Base-by-base conservation (phyloP, 2,329 filamentous ascomycete species). In the Sporothrix variecibatus region DNA sequence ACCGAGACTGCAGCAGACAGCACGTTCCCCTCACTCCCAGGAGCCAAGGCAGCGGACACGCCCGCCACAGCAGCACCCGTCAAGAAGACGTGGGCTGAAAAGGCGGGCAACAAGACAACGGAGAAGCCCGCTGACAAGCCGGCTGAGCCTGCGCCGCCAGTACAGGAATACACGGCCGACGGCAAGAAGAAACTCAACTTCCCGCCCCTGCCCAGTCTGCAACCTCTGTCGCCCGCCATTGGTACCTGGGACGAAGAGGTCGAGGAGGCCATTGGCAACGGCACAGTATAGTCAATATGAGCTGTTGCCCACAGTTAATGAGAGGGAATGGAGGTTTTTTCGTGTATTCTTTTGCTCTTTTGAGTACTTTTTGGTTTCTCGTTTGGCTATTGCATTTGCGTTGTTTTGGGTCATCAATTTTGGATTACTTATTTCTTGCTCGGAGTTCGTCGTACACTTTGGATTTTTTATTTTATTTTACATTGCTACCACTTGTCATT, bases 161-260 rank as follows among this genome's bases (percentile, higher is more conserved):
- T 20, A 17, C 15, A 12, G 6, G 6, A 15, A 69, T 75, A n/a
- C 26, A 58, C 53, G 28, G 46, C 67, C 40, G 26, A 68, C 26
- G 65, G 65, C 15, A 58, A 68, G 12, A 51, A 62, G 28, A 77
- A 76, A 71, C 64, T 71, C 8, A 76, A 72, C n/a, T 73, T 72
- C 49, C 58, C 58, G 23, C 60, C 71, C 1, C 70, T 75, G 46
- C 60, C 69, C 1, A 26, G 17, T 1, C 70, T 81, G n/a, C 80
- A 81, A 72, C 79, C 83, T 20, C 60, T 82, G 1, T 82, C 83
- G 6, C 81, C 83, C 8, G 81, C 81, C 0, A 78, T 84, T 23
- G 84, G 85, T 9, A 84, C 86, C 72, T 90, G 88, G 88, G 88
- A 87, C 70, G 88, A 90, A 49, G 88, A 90, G 80, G 87, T 90